A percentile compares a stretch with the other conserved stretches of the same genome.
Conservation (phyloP, 495 filamentous ascomycete species). For the Hyphodiscus hymeniophilus region DNA sequence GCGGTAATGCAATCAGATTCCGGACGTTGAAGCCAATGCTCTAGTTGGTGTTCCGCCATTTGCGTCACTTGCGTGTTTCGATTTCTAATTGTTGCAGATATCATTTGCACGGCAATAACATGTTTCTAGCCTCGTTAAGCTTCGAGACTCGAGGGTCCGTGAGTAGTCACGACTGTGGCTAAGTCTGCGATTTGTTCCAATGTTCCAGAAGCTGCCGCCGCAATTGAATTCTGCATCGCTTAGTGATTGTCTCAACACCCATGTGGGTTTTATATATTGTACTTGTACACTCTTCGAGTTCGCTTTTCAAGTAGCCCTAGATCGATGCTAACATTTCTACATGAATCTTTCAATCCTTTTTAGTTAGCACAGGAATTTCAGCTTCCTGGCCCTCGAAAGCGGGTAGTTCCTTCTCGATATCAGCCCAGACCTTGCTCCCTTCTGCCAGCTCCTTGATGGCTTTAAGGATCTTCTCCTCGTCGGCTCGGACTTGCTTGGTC, state of each 20-base stretch:
- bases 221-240: no score
- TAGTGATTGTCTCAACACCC: no score
- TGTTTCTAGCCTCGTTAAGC: constrained; percentile 6
- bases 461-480: constrained; percentile 51
- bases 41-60: neutral
- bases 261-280: no score
- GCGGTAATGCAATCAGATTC: no score
- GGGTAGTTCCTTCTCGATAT: constrained; percentile 50
- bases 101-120: constrained; percentile 4
- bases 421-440: constrained; percentile 52
- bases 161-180: neutral
- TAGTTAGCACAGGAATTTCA: constrained; percentile 22
- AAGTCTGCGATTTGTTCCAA: no score
- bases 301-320: neutral
- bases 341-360: no score
- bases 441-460: constrained; percentile 52
- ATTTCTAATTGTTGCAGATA: constrained; percentile 15
- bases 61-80: constrained; percentile 5
- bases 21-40: constrained; percentile 10
- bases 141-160: neutral
- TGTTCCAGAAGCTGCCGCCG: constrained; percentile 1
- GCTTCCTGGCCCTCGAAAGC: constrained; percentile 49
- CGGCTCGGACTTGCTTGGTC: constrained; percentile 63
- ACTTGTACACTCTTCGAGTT: no score
- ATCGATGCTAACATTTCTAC: no score